Evolutionary conservation across 495 filamentous ascomycete genomes (phyloP).

Genomic region (Penicillium pulvis): DNA sequence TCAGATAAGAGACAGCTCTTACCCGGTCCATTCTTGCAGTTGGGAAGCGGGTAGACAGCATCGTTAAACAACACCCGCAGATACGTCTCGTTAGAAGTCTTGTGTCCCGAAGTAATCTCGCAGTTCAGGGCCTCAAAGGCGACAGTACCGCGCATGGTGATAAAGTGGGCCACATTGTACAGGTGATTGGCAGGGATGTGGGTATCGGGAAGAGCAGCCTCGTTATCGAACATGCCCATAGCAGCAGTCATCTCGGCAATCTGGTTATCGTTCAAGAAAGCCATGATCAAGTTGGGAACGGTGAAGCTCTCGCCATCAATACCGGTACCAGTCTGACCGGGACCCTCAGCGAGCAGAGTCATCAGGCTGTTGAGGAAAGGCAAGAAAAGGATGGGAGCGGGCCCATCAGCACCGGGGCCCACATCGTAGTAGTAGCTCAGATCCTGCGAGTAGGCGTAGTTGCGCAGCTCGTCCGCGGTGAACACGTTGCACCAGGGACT

Average conservation of each 20-base stretch:
- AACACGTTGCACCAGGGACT: conserved; percentile 59
- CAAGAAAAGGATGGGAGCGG: conserved; percentile 46
- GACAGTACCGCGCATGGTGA: conserved; percentile 59
- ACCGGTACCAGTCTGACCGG: conserved; percentile 41
- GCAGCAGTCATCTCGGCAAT: conserved; percentile 56
- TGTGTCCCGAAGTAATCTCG: conserved; percentile 5
- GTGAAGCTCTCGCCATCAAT: conserved; percentile 39
- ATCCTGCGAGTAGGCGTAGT: conserved; percentile 62
- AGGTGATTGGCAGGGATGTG: conserved; percentile 30
- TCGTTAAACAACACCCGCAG: conserved; percentile 56
- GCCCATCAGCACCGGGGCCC: conserved; percentile 52
- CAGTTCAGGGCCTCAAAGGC: conserved; percentile 55
- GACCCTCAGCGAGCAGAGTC: conserved; percentile 46
- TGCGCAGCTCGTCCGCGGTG: conserved; percentile 50
- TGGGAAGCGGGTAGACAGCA: conserved; percentile 53
- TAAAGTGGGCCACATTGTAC: conserved; percentile 37
- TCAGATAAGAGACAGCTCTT: conserved; percentile 45
- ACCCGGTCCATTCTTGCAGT: conserved; percentile 49
- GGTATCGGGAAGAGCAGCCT: conserved; percentile 42
- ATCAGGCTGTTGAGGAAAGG: conserved; percentile 53
- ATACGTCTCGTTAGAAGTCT: conserved; percentile 28
- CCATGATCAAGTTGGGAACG: conserved; percentile 50
- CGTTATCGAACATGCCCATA: conserved; percentile 55
- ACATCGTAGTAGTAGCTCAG: conserved; percentile 61
- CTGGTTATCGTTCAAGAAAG: conserved; percentile 62